Conservation (phyloP, 805 yeast species). For the Brettanomyces naardenensis region DNA sequence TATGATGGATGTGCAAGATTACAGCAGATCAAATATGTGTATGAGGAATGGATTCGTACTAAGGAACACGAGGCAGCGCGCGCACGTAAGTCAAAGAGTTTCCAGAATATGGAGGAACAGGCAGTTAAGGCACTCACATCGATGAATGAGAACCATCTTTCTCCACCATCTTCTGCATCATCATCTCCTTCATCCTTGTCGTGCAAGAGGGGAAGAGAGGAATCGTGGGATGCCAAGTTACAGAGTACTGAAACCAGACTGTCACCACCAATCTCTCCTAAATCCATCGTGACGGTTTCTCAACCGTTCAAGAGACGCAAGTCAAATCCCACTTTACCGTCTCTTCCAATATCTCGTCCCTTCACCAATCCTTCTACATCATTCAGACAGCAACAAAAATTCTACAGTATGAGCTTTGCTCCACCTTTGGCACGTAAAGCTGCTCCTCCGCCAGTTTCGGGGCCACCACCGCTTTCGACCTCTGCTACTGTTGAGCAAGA, state of each 20-base stretch:
- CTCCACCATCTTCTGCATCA: background rate
- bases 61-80: background rate
- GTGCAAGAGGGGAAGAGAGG: background rate
- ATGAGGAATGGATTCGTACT: background rate
- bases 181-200: constrained; percentile 1
- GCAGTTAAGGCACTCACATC: constrained; percentile 22
- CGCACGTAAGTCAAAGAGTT: background rate
- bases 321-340: background rate
- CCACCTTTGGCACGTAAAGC: background rate
- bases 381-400: too few species aligned
- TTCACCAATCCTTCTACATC: background rate
- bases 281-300: background rate
- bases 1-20: constrained; percentile 1
- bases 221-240: background rate
- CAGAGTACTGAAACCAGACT: background rate
- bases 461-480: background rate
- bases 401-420: background rate
- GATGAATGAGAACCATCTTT: constrained; percentile 13
- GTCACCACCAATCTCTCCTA: background rate
- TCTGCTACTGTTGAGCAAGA: background rate
- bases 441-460: background rate
- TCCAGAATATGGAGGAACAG: constrained; percentile 20
- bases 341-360: background rate
- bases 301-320: background rate
- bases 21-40: background rate